Evolutionary conservation across 2,329 filamentous ascomycete genomes (phyloP).

Genomic region (Penicillium sclerotiorum): DNA sequence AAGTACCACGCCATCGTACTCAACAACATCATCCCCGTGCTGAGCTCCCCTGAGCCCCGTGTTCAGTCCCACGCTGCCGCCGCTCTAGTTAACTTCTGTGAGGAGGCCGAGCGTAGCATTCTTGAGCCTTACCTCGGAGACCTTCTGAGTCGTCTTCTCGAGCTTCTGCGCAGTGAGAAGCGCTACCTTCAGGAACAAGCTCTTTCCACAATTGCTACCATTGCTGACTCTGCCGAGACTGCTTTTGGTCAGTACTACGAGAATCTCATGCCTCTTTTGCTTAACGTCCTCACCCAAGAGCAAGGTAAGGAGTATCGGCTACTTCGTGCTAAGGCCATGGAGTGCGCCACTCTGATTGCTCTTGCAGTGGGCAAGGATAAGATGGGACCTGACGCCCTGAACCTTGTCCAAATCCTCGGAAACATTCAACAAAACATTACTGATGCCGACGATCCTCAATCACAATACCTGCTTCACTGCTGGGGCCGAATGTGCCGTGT

Average conservation of each 20-base stretch:
- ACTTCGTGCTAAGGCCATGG: constrained; percentile 96
- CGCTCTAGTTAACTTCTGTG: constrained; percentile 98
- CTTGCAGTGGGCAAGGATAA: constrained; percentile 92
- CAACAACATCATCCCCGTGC: constrained; percentile 86
- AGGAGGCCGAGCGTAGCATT: constrained; percentile 90
- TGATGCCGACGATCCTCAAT: constrained; percentile 92
- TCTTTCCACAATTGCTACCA: constrained; percentile 94
- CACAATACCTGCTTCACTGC: constrained; percentile 96
- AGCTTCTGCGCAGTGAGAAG: constrained; percentile 86
- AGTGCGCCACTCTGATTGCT: constrained; percentile 92
- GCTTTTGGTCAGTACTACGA: constrained; percentile 96
- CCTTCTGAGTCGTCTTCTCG: constrained; percentile 80
- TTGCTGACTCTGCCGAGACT: constrained; percentile 95
- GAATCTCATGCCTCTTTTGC: constrained; percentile 90
- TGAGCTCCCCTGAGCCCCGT: constrained; percentile 85
- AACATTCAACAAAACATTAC: constrained; percentile 84
- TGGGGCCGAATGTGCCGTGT: constrained; percentile 99
- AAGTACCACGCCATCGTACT: constrained; percentile 89
- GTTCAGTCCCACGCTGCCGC: constrained; percentile 97
- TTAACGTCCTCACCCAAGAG: constrained; percentile 84
- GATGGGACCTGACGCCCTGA: constrained; percentile 84
- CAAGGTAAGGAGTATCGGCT: constrained; percentile 92
- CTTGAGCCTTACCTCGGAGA: constrained; percentile 92
- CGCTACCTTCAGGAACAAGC: constrained; percentile 98
- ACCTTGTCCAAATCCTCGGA: constrained; percentile 82